These are phyloP conservation scores for Trichoderma citrinoviride DNA, from an alignment of 2,329 filamentous ascomycete species.

Conservation along the genomic window DNA sequence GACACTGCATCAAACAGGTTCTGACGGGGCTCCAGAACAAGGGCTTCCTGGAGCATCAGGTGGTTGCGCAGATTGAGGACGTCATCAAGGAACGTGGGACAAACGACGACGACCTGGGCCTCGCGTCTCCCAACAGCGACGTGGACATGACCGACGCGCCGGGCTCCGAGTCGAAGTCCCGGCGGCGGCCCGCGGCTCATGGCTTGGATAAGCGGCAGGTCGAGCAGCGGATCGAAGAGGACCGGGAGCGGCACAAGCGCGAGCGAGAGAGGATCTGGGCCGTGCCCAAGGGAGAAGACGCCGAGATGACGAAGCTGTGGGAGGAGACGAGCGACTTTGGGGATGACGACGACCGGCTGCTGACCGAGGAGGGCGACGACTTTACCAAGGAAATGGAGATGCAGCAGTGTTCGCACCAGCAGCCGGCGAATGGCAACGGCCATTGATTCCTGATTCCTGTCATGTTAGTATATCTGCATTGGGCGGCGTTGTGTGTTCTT, in stretches of 20 bases:
- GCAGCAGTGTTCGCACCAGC: constrained; percentile 41
- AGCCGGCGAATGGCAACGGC: constrained; percentile 33
- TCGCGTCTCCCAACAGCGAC: constrained; percentile 51
- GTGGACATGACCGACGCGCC: constrained; percentile 43
- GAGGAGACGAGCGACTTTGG: constrained; percentile 83
- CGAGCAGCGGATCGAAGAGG: constrained; percentile 95
- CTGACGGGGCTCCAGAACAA: constrained; percentile 69
- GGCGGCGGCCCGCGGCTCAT: constrained; percentile 35
- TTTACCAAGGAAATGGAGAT: constrained; percentile 44
- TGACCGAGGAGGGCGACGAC: constrained; percentile 67
- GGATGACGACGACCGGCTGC: constrained; percentile 78
- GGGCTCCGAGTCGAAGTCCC: constrained; percentile 40
- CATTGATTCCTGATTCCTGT: constrained; percentile 24
- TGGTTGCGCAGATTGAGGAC: constrained; percentile 76
- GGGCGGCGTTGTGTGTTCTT: constrained; percentile 32
- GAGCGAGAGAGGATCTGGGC: constrained; percentile 93
- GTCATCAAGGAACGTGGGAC: constrained; percentile 77
- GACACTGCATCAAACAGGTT: constrained; percentile 46
- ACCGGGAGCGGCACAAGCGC: constrained; percentile 90
- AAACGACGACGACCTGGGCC: constrained; percentile 53
- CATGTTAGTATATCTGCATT: constrained; percentile 23
- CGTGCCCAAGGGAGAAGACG: constrained; percentile 59
- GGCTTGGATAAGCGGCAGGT: constrained; percentile 80
- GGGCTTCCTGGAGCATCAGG: constrained; percentile 68
- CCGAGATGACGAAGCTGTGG: constrained; percentile 78